A percentile compares a stretch with the other conserved stretches of the same genome.
These are phyloP conservation scores for Colletotrichum incanum DNA, from an alignment of 2,329 filamentous ascomycete species.

Conservation along the genomic window DNA sequence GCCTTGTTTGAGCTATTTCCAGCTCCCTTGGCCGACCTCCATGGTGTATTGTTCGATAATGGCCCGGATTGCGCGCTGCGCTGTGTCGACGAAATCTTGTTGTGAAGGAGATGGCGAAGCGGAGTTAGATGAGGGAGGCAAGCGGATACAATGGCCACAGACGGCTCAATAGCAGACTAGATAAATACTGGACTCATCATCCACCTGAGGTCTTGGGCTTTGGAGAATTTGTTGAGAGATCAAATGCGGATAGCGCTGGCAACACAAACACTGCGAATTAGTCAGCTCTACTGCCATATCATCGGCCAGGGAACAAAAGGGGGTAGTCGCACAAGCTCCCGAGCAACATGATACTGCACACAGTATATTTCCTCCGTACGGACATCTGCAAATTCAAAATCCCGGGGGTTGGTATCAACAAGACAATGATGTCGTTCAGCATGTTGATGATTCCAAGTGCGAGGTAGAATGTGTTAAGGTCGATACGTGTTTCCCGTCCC, in stretches of 20 bases:
- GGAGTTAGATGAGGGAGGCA: constrained; percentile 57
- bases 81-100: constrained; percentile 14
- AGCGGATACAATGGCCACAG: constrained; percentile 56
- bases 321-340: constrained; percentile 34
- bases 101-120: constrained; percentile 32
- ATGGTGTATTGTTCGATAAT: neutral
- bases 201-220: constrained; percentile 32
- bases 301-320: neutral
- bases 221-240: constrained; percentile 32
- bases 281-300: neutral
- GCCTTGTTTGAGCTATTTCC: constrained; percentile 13
- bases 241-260: constrained; percentile 35
- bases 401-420: constrained; percentile 38
- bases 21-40: constrained; percentile 8
- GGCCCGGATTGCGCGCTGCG: constrained; percentile 7
- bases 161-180: constrained; percentile 59
- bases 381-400: constrained; percentile 42
- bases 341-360: constrained; percentile 37
- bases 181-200: constrained; percentile 47
- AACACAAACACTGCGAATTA: constrained; percentile 19
- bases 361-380: constrained; percentile 29
- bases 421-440: constrained; percentile 39
- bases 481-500: constrained; percentile 16
- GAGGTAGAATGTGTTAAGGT: constrained; percentile 33
- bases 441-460: constrained; percentile 39